Conservation (phyloP, 2,329 filamentous ascomycete genomes). For the Penicillium sp. region DNA sequence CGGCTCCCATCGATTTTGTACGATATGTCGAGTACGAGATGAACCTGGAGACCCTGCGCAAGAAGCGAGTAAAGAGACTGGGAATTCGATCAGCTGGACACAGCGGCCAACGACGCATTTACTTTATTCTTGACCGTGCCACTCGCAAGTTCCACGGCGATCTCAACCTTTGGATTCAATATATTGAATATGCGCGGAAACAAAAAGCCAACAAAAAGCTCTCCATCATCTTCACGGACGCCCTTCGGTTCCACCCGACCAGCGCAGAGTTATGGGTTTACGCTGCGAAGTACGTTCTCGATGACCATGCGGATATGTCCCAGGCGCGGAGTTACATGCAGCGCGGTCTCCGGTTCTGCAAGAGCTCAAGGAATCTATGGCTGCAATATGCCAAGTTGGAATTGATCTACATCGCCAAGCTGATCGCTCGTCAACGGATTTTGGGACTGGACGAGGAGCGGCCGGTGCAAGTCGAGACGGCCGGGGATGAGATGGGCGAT, state of each 20-base stretch:
- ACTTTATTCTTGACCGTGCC: conserved; percentile 86
- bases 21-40: conserved; percentile 78
- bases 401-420: conserved; percentile 86
- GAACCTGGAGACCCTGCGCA: conserved; percentile 73
- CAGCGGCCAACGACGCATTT: conserved; percentile 79
- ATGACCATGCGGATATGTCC: conserved; percentile 83
- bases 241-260: conserved; percentile 83
- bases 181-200: conserved; percentile 78
- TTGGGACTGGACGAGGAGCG: conserved; percentile 62
- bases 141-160: conserved; percentile 84
- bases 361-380: conserved; percentile 75
- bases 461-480: conserved; percentile 47
- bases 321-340: conserved; percentile 85
- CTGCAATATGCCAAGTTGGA: conserved; percentile 89
- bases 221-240: conserved; percentile 66
- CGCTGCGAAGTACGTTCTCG: conserved; percentile 78
- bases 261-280: conserved; percentile 84
- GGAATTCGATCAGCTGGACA: conserved; percentile 75
- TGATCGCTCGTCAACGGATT: conserved; percentile 74
- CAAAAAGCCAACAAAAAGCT: conserved; percentile 68
- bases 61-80: conserved; percentile 81
- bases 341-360: conserved; percentile 88
- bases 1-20: conserved; percentile 77
- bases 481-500: conserved; percentile 56
- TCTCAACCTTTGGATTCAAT: conserved; percentile 84